Conservation (phyloP, 148 eudicot genomes). For the Vaccinium vitisidaea region DNA sequence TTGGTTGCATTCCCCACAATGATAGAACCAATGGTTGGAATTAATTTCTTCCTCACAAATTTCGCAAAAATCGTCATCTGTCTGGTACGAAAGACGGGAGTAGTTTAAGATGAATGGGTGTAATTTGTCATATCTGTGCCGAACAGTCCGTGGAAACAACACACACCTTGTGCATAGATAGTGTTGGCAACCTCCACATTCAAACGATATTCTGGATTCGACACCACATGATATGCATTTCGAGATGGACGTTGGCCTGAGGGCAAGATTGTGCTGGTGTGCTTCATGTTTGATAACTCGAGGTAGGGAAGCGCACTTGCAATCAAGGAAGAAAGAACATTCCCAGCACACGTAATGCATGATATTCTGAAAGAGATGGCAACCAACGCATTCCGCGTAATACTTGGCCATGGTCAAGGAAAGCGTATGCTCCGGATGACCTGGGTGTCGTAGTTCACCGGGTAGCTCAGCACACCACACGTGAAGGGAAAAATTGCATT, state of each 20-base stretch:
- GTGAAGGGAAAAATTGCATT: not conserved
- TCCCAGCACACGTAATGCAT: not conserved
- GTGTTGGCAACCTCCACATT: not conserved
- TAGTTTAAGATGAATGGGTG: not conserved
- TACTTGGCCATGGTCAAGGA: not conserved
- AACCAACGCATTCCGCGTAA: not conserved
- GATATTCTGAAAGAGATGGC: not conserved
- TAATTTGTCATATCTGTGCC: not conserved
- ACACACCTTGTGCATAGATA: not conserved
- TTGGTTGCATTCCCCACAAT: not conserved
- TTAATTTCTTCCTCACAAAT: not conserved
- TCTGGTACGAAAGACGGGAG: not conserved
- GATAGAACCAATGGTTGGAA: not conserved
- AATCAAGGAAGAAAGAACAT: accelerated
- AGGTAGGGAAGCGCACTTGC: not conserved
- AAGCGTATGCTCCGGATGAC: not conserved
- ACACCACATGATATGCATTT: not conserved
- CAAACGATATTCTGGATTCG: not conserved
- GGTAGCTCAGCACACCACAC: not conserved
- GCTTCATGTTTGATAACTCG: not conserved
- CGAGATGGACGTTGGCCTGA: not conserved
- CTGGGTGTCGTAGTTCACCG: not conserved
- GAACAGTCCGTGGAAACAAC: not conserved
- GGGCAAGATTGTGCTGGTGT: not conserved
- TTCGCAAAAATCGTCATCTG: not conserved